Base-by-base conservation (phyloP, 371 early-diverging fungal genomes). In the Mortierella sp. region DNA sequence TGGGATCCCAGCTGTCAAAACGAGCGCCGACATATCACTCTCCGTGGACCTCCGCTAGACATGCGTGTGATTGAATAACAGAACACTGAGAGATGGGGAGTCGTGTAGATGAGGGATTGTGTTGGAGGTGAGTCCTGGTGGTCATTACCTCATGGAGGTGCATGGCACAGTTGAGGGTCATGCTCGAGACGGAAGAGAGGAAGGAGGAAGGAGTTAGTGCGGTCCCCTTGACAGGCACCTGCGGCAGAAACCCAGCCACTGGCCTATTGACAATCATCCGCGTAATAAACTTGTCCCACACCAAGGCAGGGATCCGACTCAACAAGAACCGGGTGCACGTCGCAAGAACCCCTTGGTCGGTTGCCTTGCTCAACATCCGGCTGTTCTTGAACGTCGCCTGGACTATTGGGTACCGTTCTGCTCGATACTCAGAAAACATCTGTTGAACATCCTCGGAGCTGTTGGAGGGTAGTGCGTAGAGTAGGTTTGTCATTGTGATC, bases 401-500 rank as follows among this genome's bases (percentile, higher is more conserved):
- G 19, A 66, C 58, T 1, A 44, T 19, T 0, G 73, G 58, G 34
- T 31, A n/a, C 0, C 71, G 58, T 45, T 70, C 71, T 8, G 47
- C 22, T 16, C 44, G 44, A 47, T 70, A 70, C 45, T 70, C 71
- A 26, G 31, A 43, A 31, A 70, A 34, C 11, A 44, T 8, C 34
- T 34, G n/a, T 26, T 44, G 14, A 40, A 31, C 26, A 5, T 70
- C 70, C 11, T 14, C 22, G 4, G 26, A 19, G 45, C 24, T 19
- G 10, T 45, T 24, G 2, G 64, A 31, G 11, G 66, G 45, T 7
- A 66, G 50, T 9, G 64, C 53, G 13, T 73, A 64, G 24, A 73
- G 43, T 24, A 66, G 64, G 37, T 73, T 73, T 26, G 73, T 67
- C 5, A 73, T 22, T 24, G 67, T 44, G 14, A 66, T 45, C 8